Conservation (phyloP, 2,329 filamentous ascomycete genomes). For the Paraphoma sp. region DNA sequence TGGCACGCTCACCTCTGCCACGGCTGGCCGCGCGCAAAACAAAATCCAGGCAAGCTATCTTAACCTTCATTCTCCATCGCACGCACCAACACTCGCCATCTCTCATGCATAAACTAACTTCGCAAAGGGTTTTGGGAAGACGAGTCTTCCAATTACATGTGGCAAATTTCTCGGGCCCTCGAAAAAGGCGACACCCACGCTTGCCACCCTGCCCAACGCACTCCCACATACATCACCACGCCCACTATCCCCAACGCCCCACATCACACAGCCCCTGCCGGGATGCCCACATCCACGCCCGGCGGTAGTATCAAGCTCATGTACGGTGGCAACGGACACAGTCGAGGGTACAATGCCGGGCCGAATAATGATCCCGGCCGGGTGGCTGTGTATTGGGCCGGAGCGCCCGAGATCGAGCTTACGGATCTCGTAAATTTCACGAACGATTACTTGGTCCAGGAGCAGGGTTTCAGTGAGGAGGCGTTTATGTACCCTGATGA, state of each 20-base stretch:
- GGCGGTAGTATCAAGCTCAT: constrained; percentile 27
- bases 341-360: constrained; percentile 25
- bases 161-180: constrained; percentile 9
- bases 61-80: neutral
- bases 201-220: constrained; percentile 24
- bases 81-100: neutral
- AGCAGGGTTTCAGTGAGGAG: constrained; percentile 29
- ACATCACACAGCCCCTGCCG: constrained; percentile 15
- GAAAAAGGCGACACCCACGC: constrained; percentile 15
- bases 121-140: constrained; percentile 18
- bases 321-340: constrained; percentile 37
- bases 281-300: constrained; percentile 22
- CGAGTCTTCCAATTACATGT: constrained; percentile 26
- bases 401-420: constrained; percentile 26
- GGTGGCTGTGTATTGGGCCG: constrained; percentile 24
- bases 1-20: constrained; percentile 26
- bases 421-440: constrained; percentile 27
- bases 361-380: constrained; percentile 18
- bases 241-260: neutral
- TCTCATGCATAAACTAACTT: neutral
- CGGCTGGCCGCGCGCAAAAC: constrained; percentile 29
- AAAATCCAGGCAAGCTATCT: constrained; percentile 21
- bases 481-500: constrained; percentile 29
- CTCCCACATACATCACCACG: constrained; percentile 11
- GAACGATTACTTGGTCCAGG: constrained; percentile 19